phyloP scores from a whole-genome alignment of 768 basidiomycete genomes.

The Boletus rufocinnamomeus region DNA sequence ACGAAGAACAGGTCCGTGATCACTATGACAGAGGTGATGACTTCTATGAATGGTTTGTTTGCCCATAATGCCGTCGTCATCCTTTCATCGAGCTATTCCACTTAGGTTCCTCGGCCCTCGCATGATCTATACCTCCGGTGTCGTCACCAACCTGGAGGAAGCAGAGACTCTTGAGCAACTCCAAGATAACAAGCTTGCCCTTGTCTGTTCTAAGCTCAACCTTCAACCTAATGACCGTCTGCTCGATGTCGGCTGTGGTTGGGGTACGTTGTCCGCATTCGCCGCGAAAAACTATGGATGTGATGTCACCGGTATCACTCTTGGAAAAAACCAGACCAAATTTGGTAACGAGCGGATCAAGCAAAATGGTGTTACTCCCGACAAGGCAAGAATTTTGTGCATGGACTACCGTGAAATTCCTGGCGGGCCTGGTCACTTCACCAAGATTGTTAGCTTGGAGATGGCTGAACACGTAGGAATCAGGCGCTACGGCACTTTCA shows the following conservation, averaged over 20 bases:
- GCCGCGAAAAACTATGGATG: slow-evolving; percentile 98
- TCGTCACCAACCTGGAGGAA: slow-evolving; percentile 68
- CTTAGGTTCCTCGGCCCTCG: slow-evolving; percentile 88
- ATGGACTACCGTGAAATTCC: slow-evolving; percentile 93
- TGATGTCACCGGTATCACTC: slow-evolving; percentile 94
- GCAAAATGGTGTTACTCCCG: slow-evolving; percentile 68
- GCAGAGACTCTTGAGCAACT: slow-evolving; percentile 89
- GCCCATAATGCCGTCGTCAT: not conserved
- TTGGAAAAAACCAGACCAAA: slow-evolving; percentile 85
- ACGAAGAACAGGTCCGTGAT: slow-evolving; percentile 93
- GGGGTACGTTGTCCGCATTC: slow-evolving; percentile 94
- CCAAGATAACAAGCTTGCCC: slow-evolving; percentile 96
- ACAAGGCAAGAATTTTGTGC: slow-evolving; percentile 88
- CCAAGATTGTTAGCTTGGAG: slow-evolving; percentile 94
- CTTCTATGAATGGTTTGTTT: slow-evolving; percentile 78
- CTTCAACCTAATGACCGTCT: slow-evolving; percentile 83
- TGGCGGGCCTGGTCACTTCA: slow-evolving; percentile 69
- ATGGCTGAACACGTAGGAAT: slow-evolving; percentile 99
- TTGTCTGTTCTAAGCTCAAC: slow-evolving; percentile 94
- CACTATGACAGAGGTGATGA: slow-evolving; percentile 98
- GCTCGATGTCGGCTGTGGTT: slow-evolving; percentile 89
- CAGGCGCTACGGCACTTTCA: slow-evolving; percentile 85
- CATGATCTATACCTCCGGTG: slow-evolving; percentile 97
- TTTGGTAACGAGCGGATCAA: slow-evolving; percentile 90
- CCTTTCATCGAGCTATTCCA: not conserved